Percentiles rank a stretch among this genome's conserved stretches.
Conservation (phyloP, 345 rosid genomes). For the Pistacia vera region DNA sequence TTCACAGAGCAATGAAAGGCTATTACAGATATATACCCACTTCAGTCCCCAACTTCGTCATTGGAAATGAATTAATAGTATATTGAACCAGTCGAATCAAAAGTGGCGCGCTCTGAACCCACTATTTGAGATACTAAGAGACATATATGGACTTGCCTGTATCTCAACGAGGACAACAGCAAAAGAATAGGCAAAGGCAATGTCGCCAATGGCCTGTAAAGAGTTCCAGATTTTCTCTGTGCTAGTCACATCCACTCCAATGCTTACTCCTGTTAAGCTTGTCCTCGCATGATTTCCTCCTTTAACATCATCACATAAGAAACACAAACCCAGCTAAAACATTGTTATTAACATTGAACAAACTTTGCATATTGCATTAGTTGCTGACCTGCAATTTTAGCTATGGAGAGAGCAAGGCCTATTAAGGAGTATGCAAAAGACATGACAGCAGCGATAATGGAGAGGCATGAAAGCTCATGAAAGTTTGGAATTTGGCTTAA, state of each 20-base stretch:
- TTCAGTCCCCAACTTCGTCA: no score
- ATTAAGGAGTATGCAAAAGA: constrained; percentile 78
- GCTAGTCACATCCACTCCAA: constrained; percentile 67
- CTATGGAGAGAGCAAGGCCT: constrained; percentile 75
- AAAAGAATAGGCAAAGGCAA: constrained; percentile 83
- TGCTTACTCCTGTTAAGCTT: constrained; percentile 50
- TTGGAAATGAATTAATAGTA: no score
- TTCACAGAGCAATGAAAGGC: no score
- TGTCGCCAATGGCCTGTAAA: constrained; percentile 73
- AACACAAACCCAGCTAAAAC: background rate
- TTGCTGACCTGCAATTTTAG: constrained; percentile 42
- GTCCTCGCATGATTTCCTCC: constrained; percentile 48
- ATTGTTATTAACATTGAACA: no score
- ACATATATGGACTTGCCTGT: constrained; percentile 48
- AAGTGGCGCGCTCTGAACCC: no score
- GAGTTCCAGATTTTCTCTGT: constrained; percentile 76
- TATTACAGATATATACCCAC: no score
- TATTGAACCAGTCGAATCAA: no score
- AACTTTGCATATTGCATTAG: background rate
- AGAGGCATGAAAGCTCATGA: constrained; percentile 81
- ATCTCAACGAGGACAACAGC: constrained; percentile 78
- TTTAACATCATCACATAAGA: background rate
- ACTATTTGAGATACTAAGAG: no score
- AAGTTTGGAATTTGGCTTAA: constrained; percentile 88
- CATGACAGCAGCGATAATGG: constrained; percentile 80